These are phyloP conservation scores for Hypoxylon fragiforme DNA, from an alignment of 495 filamentous ascomycete genomes.

Conservation along the genomic window DNA sequence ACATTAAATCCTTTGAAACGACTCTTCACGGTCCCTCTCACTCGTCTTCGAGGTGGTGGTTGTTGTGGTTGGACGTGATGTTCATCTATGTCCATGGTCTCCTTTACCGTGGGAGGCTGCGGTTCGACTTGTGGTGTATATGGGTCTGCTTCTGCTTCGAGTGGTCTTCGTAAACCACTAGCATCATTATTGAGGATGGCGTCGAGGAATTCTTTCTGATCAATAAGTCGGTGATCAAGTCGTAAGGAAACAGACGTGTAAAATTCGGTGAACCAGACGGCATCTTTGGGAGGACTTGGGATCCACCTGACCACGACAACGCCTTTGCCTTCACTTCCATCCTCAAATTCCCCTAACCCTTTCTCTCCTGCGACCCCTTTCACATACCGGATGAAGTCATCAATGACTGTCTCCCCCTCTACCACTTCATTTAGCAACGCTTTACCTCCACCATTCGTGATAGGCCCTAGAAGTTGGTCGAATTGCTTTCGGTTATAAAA, in stretches of 20 bases:
- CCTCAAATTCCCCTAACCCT: slow-evolving; percentile 62
- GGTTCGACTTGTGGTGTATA: slow-evolving; percentile 16
- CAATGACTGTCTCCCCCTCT: slow-evolving; percentile 67
- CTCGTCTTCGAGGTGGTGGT: slow-evolving; percentile 32
- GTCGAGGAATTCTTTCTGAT: slow-evolving; percentile 92
- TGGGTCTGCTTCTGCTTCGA: slow-evolving; percentile 48
- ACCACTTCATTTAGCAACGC: slow-evolving; percentile 65
- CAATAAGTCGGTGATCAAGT: slow-evolving; percentile 79
- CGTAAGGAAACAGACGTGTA: slow-evolving; percentile 65
- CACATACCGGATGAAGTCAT: slow-evolving; percentile 79
- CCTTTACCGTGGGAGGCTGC: slow-evolving; percentile 17
- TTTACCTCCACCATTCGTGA: slow-evolving; percentile 83
- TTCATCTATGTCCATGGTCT: slow-evolving; percentile 42
- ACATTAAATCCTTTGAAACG: slow-evolving; percentile 74
- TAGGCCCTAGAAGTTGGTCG: slow-evolving; percentile 70
- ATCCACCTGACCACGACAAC: slow-evolving; percentile 80
- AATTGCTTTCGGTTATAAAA: slow-evolving; percentile 82
- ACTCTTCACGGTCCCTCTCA: slow-evolving; percentile 52
- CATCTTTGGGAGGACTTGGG: slow-evolving; percentile 59
- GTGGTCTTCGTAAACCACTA: slow-evolving; percentile 64
- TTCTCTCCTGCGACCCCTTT: slow-evolving; percentile 74
- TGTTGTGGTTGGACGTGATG: slow-evolving; percentile 18
- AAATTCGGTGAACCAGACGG: slow-evolving; percentile 72
- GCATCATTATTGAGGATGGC: slow-evolving; percentile 81
- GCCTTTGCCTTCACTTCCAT: slow-evolving; percentile 64